These are phyloP conservation scores for Ceratocystis papillata DNA, from an alignment of 2,329 filamentous ascomycete genomes.

Conservation along the genomic window DNA sequence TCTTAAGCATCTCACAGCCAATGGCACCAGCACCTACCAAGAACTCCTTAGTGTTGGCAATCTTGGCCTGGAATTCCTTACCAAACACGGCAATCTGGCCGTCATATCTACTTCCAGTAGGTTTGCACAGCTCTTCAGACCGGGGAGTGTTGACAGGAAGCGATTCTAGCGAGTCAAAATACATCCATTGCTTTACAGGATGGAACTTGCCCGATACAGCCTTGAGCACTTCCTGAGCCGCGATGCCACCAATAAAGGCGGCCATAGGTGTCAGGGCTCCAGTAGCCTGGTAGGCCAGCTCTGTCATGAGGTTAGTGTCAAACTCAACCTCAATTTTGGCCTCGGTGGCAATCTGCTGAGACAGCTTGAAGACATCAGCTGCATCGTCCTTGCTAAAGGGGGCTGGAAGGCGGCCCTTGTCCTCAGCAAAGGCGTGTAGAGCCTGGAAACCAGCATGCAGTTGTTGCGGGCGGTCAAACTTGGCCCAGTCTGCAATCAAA, in stretches of 20 bases:
- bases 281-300: conserved; percentile 86
- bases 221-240: conserved; percentile 91
- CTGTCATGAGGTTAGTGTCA: conserved; percentile 83
- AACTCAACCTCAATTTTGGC: conserved; percentile 73
- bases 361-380: conserved; percentile 60
- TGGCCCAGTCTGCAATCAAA: conserved; percentile 89
- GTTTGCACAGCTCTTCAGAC: conserved; percentile 79
- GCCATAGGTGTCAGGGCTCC: conserved; percentile 89
- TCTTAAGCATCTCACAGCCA: conserved; percentile 98
- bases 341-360: conserved; percentile 61
- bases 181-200: conserved; percentile 90
- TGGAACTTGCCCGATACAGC: conserved; percentile 96
- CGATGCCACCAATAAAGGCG: conserved; percentile 86
- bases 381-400: conserved; percentile 82
- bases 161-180: conserved; percentile 96
- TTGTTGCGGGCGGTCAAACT: conserved; percentile 89
- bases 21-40: conserved; percentile 94
- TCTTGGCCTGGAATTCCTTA: conserved; percentile 84
- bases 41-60: conserved; percentile 83
- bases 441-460: conserved; percentile 89
- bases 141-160: conserved; percentile 64
- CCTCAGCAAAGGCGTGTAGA: conserved; percentile 71
- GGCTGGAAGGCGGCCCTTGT: conserved; percentile 63
- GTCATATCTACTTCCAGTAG: conserved; percentile 77
- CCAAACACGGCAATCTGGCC: conserved; percentile 96